These are phyloP conservation scores for Yarrowia sp. DNA, from an alignment of 805 yeast genomes.

Conservation along the genomic window DNA sequence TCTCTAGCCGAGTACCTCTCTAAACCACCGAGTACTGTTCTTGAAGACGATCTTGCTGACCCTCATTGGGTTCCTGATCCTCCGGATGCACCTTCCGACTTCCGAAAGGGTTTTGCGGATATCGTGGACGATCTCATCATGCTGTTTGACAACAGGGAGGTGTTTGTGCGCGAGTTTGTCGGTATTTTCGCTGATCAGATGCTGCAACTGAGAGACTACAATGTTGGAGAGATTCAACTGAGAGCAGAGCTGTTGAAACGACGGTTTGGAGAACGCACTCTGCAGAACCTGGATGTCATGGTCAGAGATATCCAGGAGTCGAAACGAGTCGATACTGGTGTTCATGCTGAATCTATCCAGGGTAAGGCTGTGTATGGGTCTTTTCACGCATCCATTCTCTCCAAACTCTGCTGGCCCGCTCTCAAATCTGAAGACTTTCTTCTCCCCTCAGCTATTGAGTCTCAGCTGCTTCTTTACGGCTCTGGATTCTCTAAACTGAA, in stretches of 20 bases:
- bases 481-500: slow-evolving; percentile 46
- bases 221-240: slow-evolving; percentile 39
- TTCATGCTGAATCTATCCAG: slow-evolving; percentile 38
- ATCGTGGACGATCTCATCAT: slow-evolving; percentile 69
- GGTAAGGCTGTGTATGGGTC: slow-evolving; percentile 7
- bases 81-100: slow-evolving; percentile 85
- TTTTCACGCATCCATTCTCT: slow-evolving; percentile 54
- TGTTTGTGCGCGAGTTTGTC: slow-evolving; percentile 64
- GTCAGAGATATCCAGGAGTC: slow-evolving; percentile 66
- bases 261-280: slow-evolving; percentile 64
- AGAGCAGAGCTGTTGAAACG: slow-evolving; percentile 56
- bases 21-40: slow-evolving; percentile 28
- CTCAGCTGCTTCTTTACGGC: slow-evolving; percentile 44
- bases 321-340: slow-evolving; percentile 44
- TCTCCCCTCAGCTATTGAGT: slow-evolving; percentile 49
- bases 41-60: slow-evolving; percentile 46
- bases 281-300: slow-evolving; percentile 80
- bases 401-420: slow-evolving; percentile 80
- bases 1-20: slow-evolving; percentile 57
- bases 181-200: slow-evolving; percentile 58
- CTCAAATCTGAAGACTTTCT: slow-evolving; percentile 46
- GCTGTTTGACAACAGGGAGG: slow-evolving; percentile 65
- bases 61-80: slow-evolving; percentile 82
- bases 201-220: slow-evolving; percentile 41
- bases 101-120: slow-evolving; percentile 58